These are phyloP conservation scores for Tricholoma furcatifolium DNA, from an alignment of 768 basidiomycete species.

Conservation along the genomic window DNA sequence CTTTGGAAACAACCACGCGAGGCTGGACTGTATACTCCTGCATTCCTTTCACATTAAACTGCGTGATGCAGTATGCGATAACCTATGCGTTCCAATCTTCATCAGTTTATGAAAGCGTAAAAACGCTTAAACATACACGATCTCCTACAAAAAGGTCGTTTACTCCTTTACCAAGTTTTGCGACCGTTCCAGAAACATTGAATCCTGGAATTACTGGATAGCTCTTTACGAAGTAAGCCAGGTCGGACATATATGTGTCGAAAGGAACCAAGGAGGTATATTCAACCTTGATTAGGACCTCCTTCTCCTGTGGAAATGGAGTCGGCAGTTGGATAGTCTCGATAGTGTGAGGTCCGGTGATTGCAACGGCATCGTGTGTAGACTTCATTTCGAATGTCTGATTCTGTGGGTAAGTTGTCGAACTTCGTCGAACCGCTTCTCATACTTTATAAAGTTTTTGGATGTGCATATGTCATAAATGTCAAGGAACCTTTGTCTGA, in stretches of 20 bases:
- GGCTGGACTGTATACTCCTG: slow-evolving; percentile 22
- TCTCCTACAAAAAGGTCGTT: slow-evolving; percentile 32
- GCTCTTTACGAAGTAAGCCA: slow-evolving; percentile 20
- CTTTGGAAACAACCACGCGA: slow-evolving; percentile 29
- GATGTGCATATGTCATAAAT: not conserved
- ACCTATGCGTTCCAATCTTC: slow-evolving; percentile 6
- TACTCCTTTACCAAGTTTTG: slow-evolving; percentile 32
- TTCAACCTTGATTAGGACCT: slow-evolving; percentile 37
- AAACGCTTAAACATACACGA: slow-evolving; percentile 23
- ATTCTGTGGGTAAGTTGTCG: not conserved
- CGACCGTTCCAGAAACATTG: slow-evolving; percentile 35
- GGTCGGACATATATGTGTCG: slow-evolving; percentile 36
- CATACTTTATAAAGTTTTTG: not conserved
- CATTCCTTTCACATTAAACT: slow-evolving; percentile 14
- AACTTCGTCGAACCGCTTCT: not conserved
- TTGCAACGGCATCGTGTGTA: slow-evolving; percentile 43
- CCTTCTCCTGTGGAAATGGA: slow-evolving; percentile 24
- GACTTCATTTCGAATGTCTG: slow-evolving; percentile 19
- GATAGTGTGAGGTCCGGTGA: slow-evolving; percentile 31
- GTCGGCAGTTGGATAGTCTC: slow-evolving; percentile 34
- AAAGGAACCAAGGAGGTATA: slow-evolving; percentile 36
- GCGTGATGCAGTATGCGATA: slow-evolving; percentile 15
- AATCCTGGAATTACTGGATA: slow-evolving; percentile 36
- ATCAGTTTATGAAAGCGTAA: not conserved
- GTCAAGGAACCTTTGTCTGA: no score